phyloP scores from a whole-genome alignment of 2,329 filamentous ascomycete species.

The Fonsecaea multimorphosa region DNA sequence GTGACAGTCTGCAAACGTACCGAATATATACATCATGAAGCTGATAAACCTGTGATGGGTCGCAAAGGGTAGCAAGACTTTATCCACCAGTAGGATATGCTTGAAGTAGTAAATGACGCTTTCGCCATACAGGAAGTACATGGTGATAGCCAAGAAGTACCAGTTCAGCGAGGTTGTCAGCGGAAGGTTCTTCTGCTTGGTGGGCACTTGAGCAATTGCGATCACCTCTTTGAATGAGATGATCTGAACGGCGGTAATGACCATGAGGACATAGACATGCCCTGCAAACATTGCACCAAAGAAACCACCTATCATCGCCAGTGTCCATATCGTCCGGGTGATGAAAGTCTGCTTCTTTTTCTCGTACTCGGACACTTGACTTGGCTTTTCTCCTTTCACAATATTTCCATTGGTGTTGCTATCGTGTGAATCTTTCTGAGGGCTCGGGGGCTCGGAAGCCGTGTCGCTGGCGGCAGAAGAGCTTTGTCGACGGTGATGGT shows the following conservation, averaged over 20 bases:
- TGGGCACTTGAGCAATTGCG: constrained; percentile 93
- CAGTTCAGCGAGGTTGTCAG: constrained; percentile 98
- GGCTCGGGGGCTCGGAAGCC: constrained; percentile 58
- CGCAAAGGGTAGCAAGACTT: constrained; percentile 87
- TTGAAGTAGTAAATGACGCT: constrained; percentile 99
- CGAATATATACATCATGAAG: constrained; percentile 97
- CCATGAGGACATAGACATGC: constrained; percentile 94
- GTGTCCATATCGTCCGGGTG: constrained; percentile 94
- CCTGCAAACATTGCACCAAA: constrained; percentile 92
- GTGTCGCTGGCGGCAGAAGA: constrained; percentile 63
- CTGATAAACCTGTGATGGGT: constrained; percentile 99
- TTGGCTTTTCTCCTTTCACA: constrained; percentile 44
- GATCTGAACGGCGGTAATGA: constrained; percentile 93
- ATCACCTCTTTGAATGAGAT: constrained; percentile 99
- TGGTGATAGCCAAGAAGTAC: constrained; percentile 98
- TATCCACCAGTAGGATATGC: constrained; percentile 94
- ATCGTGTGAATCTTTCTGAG: constrained; percentile 46
- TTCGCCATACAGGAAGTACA: constrained; percentile 99
- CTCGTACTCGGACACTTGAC: constrained; percentile 75
- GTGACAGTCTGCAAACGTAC: constrained; percentile 57
- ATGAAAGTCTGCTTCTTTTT: constrained; percentile 99
- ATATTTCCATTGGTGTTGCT: constrained; percentile 39
- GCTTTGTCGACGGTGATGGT: constrained; percentile 59
- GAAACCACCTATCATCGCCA: constrained; percentile 95
- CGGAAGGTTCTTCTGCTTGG: constrained; percentile 83